Base-by-base conservation (phyloP, 2,329 filamentous ascomycete species). In the Ophiosphaerella korrae region DNA sequence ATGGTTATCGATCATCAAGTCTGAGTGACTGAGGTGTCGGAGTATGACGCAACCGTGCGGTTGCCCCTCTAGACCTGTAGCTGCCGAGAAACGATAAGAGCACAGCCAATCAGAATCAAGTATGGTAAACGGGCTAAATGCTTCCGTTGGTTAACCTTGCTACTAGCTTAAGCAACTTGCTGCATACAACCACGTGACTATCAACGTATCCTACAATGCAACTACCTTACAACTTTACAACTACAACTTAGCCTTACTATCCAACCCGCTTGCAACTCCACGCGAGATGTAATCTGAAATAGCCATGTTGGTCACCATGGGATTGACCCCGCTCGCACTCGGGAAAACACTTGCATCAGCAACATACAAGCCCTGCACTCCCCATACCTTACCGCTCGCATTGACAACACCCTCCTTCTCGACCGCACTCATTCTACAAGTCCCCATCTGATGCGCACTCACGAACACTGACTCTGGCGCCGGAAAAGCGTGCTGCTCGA, bases 391-490 rank as follows among this genome's bases (percentile, higher is more conserved):
- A 0, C 78, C 78, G 14, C 66, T 53, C 0, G 71, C 62, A 60
- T 79, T 77, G 5, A 80, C 76, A 7, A 77, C 78, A 18, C 76
- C 74, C n/a, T 70, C 74, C 42, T 62, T 67, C 33, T 72, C 62
- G 23, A 46, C 62, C 1, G 77, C 77, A 52, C 84, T 84, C 89
- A 92, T 93, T 2, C 88, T 79, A 64, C 87, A 90, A 8, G 84
- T 84, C 18, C 88, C 87, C 89, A 92, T 92, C 76, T 92, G 89
- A 72, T 93, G 89, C 14, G 89, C 89, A n/a, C 85, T 88, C 26
- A 79, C 75, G 63, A 84, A 89, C n/a, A 76, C 69, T 18, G 79
- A 77, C 26, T 79, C 75, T 0, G 83, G 82, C 1, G 73, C 66
- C 0, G 79, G 72, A 9, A 84, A 75, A 1, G 78, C 79, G 50